Evolutionary conservation across 2,329 filamentous ascomycete species (phyloP).

Genomic region (Corinectria fuckeliana): DNA sequence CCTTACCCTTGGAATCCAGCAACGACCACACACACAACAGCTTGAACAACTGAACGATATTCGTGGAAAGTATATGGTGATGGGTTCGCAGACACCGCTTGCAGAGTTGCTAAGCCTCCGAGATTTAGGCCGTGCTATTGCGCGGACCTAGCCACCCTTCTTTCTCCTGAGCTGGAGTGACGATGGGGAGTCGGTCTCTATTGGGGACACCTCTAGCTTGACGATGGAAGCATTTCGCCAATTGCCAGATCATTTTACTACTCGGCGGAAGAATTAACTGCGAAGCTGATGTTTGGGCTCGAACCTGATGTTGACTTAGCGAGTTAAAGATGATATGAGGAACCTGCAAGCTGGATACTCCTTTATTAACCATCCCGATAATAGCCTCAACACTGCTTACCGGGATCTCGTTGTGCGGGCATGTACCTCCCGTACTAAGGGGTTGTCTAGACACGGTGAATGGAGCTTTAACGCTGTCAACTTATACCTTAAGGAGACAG

Average conservation of each 20-base stretch:
- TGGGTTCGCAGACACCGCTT: not conserved
- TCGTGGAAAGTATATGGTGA: not conserved
- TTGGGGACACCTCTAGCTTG: not conserved
- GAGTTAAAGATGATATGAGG: not conserved
- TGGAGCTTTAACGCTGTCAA: not conserved
- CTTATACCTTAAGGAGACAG: too few relatives aligned
- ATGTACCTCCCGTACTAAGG: not conserved
- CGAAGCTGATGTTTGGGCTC: not conserved
- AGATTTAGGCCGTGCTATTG: not conserved
- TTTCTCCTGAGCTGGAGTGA: not conserved
- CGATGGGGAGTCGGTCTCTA: not conserved
- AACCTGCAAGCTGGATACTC: not conserved
- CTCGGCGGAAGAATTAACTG: not conserved
- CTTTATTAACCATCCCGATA: not conserved
- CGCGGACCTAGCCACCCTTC: not conserved
- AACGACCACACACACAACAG: not conserved
- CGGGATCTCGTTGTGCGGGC: not conserved
- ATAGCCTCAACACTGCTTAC: not conserved
- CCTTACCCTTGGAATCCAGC: not conserved
- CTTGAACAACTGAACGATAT: not conserved
- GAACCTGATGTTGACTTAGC: not conserved
- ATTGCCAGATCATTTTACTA: not conserved
- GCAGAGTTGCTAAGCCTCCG: not conserved
- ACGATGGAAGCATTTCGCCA: not conserved
- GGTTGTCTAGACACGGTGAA: not conserved